phyloP scores from a whole-genome alignment of 352 stramenopile species.

The Globisporangium cystogenes region DNA sequence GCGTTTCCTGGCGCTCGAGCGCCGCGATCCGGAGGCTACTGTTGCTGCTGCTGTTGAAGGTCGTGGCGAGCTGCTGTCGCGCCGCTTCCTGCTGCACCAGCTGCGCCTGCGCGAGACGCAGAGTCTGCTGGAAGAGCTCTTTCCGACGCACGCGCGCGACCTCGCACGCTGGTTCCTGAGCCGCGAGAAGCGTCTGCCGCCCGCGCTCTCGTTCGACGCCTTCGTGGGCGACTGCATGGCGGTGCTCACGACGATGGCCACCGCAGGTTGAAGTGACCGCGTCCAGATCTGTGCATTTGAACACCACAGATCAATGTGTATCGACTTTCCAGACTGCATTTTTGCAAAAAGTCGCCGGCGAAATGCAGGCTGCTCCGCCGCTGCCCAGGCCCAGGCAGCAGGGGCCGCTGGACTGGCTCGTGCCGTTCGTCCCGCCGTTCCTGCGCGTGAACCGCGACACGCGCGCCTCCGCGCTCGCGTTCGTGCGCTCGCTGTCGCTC shows the following conservation, averaged over 20 bases:
- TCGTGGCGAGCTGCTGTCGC: conserved; percentile 13
- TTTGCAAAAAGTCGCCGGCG: too few relatives aligned
- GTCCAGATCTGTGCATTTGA: conserved; percentile 1
- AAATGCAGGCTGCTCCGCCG: too few relatives aligned
- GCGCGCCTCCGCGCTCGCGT: conserved; percentile 34
- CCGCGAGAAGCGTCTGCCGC: conserved; percentile 30
- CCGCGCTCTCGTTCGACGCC: conserved; percentile 18
- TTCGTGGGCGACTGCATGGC: conserved; percentile 36
- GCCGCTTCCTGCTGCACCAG: conserved; percentile 38
- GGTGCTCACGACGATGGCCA: conserved; percentile 28
- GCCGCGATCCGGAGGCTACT: background rate
- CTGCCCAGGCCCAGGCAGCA: too few relatives aligned
- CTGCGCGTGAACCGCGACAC: conserved; percentile 77
- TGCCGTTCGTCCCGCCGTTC: conserved; percentile 80
- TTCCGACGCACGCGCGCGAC: conserved; percentile 55
- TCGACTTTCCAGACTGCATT: background rate
- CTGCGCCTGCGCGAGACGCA: conserved; percentile 45
- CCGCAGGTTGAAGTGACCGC: conserved; percentile 3
- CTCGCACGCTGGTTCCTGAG: conserved; percentile 36
- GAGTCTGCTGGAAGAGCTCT: conserved; percentile 32
- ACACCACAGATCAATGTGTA: too few relatives aligned
- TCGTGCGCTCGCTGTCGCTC: conserved; percentile 23
- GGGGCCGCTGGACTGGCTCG: conserved; percentile 58
- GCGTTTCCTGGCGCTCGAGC: conserved; percentile 48
- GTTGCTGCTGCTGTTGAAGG: conserved; percentile 8